Evolutionary conservation across 2,329 filamentous ascomycete species (phyloP).

Genomic region (Xylariaceae sp.): DNA sequence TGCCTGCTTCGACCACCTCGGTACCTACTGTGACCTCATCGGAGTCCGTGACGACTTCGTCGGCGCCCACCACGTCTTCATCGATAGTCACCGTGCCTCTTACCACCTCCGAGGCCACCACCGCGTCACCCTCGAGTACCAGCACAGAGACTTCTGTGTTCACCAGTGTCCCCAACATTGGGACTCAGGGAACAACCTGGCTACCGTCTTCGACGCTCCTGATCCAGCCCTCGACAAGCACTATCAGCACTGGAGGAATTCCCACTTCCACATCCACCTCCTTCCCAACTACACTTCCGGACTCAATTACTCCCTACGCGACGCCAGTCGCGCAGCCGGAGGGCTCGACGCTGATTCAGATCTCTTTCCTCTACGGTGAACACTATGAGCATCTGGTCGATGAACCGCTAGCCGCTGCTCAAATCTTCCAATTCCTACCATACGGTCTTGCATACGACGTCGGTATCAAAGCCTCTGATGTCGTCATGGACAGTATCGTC

Average conservation of each 20-base stretch:
- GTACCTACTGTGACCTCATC: constrained; percentile 5
- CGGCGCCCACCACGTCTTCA: constrained; percentile 3
- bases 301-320: constrained; percentile 64
- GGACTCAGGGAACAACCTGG: constrained; percentile 37
- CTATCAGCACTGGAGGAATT: constrained; percentile 29
- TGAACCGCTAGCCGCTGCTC: constrained; percentile 64
- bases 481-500: constrained; percentile 63
- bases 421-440: constrained; percentile 78
- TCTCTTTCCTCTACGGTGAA: constrained; percentile 73
- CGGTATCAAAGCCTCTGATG: constrained; percentile 47
- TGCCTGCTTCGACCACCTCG: constrained; percentile 1
- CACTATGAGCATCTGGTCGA: constrained; percentile 79
- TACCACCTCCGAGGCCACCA: constrained; percentile 5
- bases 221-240: constrained; percentile 38
- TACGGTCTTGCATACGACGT: constrained; percentile 57
- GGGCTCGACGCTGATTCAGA: constrained; percentile 66
- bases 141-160: constrained; percentile 8
- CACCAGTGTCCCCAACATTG: constrained; percentile 34
- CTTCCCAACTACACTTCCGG: constrained; percentile 62
- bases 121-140: constrained; percentile 7
- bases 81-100: no score
- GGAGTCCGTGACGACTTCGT: constrained; percentile 2
- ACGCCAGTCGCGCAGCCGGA: constrained; percentile 45
- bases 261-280: constrained; percentile 38
- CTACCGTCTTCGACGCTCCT: constrained; percentile 57